Base-by-base conservation (phyloP, 345 rosid species). In the Erysimum cheiranthoides region DNA sequence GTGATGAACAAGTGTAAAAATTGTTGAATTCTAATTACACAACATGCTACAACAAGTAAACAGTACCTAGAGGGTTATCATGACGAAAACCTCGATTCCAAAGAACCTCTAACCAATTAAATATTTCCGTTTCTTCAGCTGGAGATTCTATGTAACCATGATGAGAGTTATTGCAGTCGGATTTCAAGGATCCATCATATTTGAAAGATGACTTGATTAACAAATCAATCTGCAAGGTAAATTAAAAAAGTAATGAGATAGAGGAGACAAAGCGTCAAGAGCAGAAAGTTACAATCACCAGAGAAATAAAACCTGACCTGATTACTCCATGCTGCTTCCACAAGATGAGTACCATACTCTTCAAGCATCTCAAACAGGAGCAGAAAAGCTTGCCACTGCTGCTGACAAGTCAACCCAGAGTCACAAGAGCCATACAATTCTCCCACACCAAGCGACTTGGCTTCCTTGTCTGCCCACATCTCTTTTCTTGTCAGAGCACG, bases 271-370 rank as follows among this genome's bases (percentile, higher is more conserved):
- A 61, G 61, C 17, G 18, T 73, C 66, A 73, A 42, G 67, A 16
- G 35, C 45, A 73, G 64, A 54, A n/a, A 63, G 8, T 34, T 21
- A 53, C 32, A 38, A 18, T n/a, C 58, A 67, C 39, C 31, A 28
- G 58, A 77, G 18, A 27, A 66, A 54, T 39, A 59, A 30, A 34
- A 40, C 10, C 60, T 73, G 62, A 94, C 98, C 96, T 90, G 98
- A 71, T 87, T 93, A 80, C 83, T 85, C 98, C 98, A 94, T 70
- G 95, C 97, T 61, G 97, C 98, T 83, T 90, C 97, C 63, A 94
- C 97, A 25, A 94, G 85, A 79, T 94, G 97, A 47, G 97, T 90
- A n/a, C 98, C 95, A 56, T 83, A 92, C 82, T 92, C 98, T 76
- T 89, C 93, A 70, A 94, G 97, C 95, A 90, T 94, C 85, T 92